Base-by-base conservation (phyloP, 208 protist species). In the Vickermania spadyakhi region DNA sequence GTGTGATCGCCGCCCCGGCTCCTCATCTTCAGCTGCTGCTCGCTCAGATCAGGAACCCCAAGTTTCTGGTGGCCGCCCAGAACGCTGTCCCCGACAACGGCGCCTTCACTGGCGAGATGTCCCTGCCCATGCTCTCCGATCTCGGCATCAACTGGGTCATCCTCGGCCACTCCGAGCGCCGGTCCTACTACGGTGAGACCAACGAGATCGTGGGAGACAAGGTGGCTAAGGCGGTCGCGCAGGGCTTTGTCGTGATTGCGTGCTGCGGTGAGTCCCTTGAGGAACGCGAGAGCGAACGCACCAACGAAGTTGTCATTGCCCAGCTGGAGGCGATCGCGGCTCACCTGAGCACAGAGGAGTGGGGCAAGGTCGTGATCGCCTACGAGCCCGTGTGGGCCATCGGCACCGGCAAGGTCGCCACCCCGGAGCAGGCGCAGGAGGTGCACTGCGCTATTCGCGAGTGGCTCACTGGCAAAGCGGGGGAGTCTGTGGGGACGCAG, bases 311-410 rank as follows among this genome's bases (percentile, higher is more conserved):
- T 14, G 77, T 97, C 45, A 25, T 89, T 18, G 18, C 30, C 3
- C 98, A 99, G 85, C 68, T 97, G 28, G 66, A 67, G 18, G 94
- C 96, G 22, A 87, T 98, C 52, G 71, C 74, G 21, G 60, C 62
- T 29, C 68, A 72, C 62, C 62, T 94, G 7, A 66, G 73, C 51
- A 79, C 83, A 56, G 68, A 78, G 23, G 80, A 79, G 45, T 99
- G 97, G 96, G 23, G 45, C 0, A 80, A 86, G 18, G 68, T 99
- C 29, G 96, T 99, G 25, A 66, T 99, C 58, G 98, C 98, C n/a
- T 99, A 99, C 75, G 98, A 99, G 82, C 98, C 98, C 28, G 97
- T 99, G 11, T 99, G 97, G 97, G 97, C 98, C 51, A 99, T 99
- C 69, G 98, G 98, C 52, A 99, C 98, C 62, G 98, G 98, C 58